A percentile compares a stretch with the other conserved stretches of the same genome.
Conservation (phyloP, 371 early-diverging fungal species). For the Edhazardia aedis region DNA sequence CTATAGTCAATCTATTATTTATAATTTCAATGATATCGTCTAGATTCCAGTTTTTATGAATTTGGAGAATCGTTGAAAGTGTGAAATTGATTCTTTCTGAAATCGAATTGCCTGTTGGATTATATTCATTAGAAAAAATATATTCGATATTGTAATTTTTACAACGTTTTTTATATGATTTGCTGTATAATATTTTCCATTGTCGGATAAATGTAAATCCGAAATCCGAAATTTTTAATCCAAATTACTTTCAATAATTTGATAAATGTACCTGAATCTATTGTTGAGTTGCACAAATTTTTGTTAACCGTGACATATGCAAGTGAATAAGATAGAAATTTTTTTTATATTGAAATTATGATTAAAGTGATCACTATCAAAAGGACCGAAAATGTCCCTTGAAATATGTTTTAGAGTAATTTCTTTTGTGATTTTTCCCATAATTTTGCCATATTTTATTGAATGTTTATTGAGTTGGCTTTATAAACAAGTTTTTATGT, state of each 20-base stretch:
- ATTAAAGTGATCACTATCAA: neutral
- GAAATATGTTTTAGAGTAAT: no score
- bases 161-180: neutral
- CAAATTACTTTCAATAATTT: neutral
- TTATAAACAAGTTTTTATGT: no score
- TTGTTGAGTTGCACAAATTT: neutral
- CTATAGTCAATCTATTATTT: no score
- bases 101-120: neutral
- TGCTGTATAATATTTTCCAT: neutral
- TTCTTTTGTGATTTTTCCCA: no score
- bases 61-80: no score
- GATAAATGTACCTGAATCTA: neutral
- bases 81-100: slow-evolving; percentile 2
- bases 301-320: neutral
- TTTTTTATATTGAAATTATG: neutral
- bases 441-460: no score
- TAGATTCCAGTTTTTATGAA: no score
- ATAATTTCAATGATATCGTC: no score
- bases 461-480: no score
- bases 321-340: neutral
- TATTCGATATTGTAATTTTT: neutral
- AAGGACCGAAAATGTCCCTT: neutral
- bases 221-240: neutral
- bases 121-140: neutral
- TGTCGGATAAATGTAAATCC: neutral